A percentile compares a stretch with the other conserved stretches of the same genome.
Conservation (phyloP, 495 filamentous ascomycete species). For the Cetradonia linearis region DNA sequence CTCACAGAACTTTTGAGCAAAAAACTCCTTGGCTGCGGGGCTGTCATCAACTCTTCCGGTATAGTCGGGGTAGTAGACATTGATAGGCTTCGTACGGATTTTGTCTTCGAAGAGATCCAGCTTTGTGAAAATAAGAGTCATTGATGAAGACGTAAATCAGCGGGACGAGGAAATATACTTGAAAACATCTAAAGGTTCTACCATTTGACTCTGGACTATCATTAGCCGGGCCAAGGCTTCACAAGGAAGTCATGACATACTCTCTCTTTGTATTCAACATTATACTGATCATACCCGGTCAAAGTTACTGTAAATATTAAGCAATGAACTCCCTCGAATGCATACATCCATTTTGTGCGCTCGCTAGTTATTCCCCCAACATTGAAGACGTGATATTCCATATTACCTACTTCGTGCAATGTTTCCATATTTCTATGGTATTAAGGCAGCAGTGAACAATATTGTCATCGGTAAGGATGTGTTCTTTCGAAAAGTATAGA, state of each 20-base stretch:
- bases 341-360: not conserved
- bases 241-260: not conserved
- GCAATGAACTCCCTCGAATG: not conserved
- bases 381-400: not conserved
- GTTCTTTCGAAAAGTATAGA: not conserved
- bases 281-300: not conserved
- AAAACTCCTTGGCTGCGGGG: not conserved
- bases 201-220: not conserved
- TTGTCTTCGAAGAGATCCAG: not conserved
- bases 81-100: not conserved
- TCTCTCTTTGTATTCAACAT: not conserved
- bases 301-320: not conserved
- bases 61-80: not conserved
- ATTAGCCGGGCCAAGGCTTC: not conserved
- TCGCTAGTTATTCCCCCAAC: not conserved
- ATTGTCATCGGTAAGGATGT: not conserved
- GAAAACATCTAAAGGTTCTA: not conserved
- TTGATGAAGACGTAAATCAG: not conserved
- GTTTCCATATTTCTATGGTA: not conserved
- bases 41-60: not conserved
- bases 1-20: not conserved
- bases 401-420: no score
- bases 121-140: conserved; percentile 1
- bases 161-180: not conserved
- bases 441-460: not conserved